These are phyloP conservation scores for Dactylis glomerata DNA, from an alignment of 176 grass and related monocot species.

Conservation along the genomic window DNA sequence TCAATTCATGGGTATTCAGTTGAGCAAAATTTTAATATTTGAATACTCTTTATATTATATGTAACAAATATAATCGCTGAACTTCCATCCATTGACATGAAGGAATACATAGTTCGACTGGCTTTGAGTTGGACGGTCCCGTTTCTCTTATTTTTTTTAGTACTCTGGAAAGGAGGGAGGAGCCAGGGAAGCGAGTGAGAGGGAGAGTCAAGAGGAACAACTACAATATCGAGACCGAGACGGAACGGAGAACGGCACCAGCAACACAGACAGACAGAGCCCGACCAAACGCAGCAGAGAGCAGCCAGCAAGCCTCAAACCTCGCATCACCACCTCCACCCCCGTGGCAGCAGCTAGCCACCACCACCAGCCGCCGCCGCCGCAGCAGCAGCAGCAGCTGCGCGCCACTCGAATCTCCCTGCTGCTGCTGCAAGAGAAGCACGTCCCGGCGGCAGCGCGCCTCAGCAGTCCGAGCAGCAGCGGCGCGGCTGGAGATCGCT, in stretches of 20 bases:
- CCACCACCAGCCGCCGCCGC: slow-evolving; percentile 11
- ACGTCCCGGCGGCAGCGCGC: not conserved
- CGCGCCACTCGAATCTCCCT: not conserved
- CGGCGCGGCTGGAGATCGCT: slow-evolving; percentile 40
- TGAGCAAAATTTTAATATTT: too few species aligned
- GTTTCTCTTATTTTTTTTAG: too few species aligned
- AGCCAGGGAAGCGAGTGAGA: not conserved
- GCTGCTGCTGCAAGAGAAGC: not conserved
- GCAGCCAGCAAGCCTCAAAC: slow-evolving; percentile 31
- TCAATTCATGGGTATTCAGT: too few species aligned
- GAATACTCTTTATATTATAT: too few species aligned
- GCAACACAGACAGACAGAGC: slow-evolving; percentile 9
- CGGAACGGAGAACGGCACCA: slow-evolving; percentile 35
- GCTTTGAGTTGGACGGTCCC: too few species aligned
- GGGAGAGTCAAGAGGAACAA: not conserved
- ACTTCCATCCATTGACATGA: too few species aligned
- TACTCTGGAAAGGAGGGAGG: not conserved
- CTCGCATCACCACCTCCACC: slow-evolving; percentile 25
- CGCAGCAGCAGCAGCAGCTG: not conserved
- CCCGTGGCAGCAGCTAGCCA: slow-evolving; percentile 19
- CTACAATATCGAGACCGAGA: slow-evolving; percentile 33
- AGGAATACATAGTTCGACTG: too few species aligned
- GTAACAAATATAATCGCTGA: too few species aligned
- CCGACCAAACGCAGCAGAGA: slow-evolving; percentile 34
- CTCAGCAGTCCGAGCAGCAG: not conserved